A percentile compares a stretch with the other conserved stretches of the same genome.
phyloP scores from a whole-genome alignment of 805 yeast genomes.

The Starmerella vaccinii region DNA sequence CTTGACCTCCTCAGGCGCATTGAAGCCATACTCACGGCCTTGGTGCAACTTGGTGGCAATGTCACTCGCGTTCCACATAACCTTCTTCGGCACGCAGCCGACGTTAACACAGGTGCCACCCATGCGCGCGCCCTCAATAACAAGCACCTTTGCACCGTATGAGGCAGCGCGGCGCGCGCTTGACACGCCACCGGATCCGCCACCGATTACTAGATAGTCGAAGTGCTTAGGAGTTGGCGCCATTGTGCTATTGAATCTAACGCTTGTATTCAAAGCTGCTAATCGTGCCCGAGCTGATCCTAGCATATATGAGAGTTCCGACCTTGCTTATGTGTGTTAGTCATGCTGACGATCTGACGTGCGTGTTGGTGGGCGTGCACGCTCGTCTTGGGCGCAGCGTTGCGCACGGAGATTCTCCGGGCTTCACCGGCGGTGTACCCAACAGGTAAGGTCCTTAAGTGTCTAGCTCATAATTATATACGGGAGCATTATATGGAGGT shows the following conservation, averaged over 20 bases:
- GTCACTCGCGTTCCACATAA: slow-evolving; percentile 97
- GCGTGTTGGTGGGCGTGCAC: no score
- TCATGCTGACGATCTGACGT: not conserved
- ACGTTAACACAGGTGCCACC: slow-evolving; percentile 99
- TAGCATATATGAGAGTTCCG: not conserved
- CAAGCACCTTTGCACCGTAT: slow-evolving; percentile 77
- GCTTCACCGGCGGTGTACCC: no score
- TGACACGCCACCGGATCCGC: slow-evolving; percentile 99
- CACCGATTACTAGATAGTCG: slow-evolving; percentile 93
- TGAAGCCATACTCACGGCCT: slow-evolving; percentile 77
- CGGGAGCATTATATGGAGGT: no score
- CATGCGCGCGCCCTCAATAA: slow-evolving; percentile 68
- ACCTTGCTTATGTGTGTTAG: not conserved
- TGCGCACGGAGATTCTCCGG: no score
- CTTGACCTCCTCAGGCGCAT: slow-evolving; percentile 43
- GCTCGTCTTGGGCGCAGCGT: no score
- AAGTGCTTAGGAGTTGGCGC: slow-evolving; percentile 53
- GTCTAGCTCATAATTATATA: no score
- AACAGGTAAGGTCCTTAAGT: no score
- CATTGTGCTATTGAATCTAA: slow-evolving; percentile 34
- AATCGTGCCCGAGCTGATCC: not conserved
- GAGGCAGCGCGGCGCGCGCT: slow-evolving; percentile 89
- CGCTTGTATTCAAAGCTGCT: not conserved
- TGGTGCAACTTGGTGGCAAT: slow-evolving; percentile 57
- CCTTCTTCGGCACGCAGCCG: slow-evolving; percentile 98